A percentile compares a stretch with the other conserved stretches of the same genome.
phyloP scores from a whole-genome alignment of 345 rosid species.

The Hibiscus tridactylites region DNA sequence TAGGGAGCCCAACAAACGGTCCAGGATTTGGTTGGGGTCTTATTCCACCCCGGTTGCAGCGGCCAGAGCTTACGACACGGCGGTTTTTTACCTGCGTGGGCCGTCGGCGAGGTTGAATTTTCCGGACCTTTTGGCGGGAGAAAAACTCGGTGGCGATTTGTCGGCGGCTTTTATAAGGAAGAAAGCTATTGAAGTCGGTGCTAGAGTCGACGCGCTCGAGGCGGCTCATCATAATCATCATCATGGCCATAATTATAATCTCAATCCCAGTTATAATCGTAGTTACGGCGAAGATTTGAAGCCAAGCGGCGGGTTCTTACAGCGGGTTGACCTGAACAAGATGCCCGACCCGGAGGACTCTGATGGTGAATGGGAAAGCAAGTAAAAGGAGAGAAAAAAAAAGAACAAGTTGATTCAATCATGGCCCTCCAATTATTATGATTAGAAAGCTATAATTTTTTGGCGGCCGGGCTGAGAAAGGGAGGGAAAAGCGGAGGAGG shows the following conservation, averaged over 20 bases:
- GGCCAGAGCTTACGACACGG: slow-evolving; percentile 95
- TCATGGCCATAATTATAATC: slow-evolving; percentile 17
- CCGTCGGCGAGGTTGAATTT: slow-evolving; percentile 93
- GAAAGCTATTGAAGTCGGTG: slow-evolving; percentile 88
- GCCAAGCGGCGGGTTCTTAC: slow-evolving; percentile 37
- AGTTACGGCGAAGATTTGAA: slow-evolving; percentile 24
- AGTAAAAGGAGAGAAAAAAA: neutral
- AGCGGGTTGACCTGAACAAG: slow-evolving; percentile 84
- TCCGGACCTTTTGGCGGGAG: slow-evolving; percentile 70
- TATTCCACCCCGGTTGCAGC: slow-evolving; percentile 92
- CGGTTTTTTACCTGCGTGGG: slow-evolving; percentile 82
- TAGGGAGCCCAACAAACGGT: slow-evolving; percentile 89
- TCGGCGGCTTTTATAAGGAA: slow-evolving; percentile 81
- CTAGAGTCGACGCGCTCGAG: slow-evolving; percentile 82
- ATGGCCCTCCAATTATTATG: neutral
- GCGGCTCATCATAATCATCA: slow-evolving; percentile 31
- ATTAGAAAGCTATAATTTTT: neutral
- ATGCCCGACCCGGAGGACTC: slow-evolving; percentile 89
- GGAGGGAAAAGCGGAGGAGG: neutral
- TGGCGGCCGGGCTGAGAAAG: neutral
- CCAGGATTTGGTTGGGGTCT: slow-evolving; percentile 95
- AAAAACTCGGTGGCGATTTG: slow-evolving; percentile 46
- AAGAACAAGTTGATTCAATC: neutral
- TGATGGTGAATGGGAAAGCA: slow-evolving; percentile 49
- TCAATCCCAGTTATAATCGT: slow-evolving; percentile 8